Evolutionary conservation across 2,329 filamentous ascomycete species (phyloP).

Genomic region (Talaromyces marneffei): DNA sequence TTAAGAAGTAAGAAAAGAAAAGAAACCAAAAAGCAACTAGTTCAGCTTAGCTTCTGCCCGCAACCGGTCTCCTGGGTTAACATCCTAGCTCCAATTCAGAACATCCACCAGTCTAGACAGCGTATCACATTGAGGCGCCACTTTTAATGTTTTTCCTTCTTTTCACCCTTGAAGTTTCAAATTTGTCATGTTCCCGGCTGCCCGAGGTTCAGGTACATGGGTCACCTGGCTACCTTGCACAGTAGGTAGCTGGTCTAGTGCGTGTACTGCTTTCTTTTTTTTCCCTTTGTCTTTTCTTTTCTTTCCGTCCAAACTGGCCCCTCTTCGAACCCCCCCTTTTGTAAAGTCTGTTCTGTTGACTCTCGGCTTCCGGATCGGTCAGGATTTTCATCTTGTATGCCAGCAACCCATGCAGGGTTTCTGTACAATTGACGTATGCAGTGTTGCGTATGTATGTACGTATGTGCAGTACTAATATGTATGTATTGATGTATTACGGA

Average conservation of each 20-base stretch:
- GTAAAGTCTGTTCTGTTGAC: not conserved
- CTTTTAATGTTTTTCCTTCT: constrained; percentile 22
- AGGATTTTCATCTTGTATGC: not conserved
- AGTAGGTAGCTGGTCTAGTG: not conserved
- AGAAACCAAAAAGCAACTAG: not conserved
- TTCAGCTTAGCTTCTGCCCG: not conserved
- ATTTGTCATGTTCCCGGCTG: constrained; percentile 28
- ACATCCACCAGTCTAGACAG: not conserved
- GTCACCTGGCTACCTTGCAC: constrained; percentile 14
- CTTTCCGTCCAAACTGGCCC: not conserved
- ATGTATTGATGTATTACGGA: not conserved
- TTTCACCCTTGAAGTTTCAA: constrained; percentile 15
- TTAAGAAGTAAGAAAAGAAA: not conserved
- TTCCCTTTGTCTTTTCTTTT: not conserved
- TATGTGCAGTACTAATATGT: not conserved
- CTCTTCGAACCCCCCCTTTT: not conserved
- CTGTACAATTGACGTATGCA: not conserved
- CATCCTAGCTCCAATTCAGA: not conserved
- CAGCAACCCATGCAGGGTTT: not conserved
- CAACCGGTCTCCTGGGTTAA: constrained; percentile 10
- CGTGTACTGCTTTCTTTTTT: not conserved
- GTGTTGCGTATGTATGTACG: not conserved
- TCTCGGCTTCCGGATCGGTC: not conserved
- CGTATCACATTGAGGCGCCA: constrained; percentile 23
- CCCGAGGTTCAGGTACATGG: constrained; percentile 29